A percentile compares a stretch with the other conserved stretches of the same genome.
Conservation (phyloP, 1,284 basidiomycete species). For the Thecaphora frezii region DNA sequence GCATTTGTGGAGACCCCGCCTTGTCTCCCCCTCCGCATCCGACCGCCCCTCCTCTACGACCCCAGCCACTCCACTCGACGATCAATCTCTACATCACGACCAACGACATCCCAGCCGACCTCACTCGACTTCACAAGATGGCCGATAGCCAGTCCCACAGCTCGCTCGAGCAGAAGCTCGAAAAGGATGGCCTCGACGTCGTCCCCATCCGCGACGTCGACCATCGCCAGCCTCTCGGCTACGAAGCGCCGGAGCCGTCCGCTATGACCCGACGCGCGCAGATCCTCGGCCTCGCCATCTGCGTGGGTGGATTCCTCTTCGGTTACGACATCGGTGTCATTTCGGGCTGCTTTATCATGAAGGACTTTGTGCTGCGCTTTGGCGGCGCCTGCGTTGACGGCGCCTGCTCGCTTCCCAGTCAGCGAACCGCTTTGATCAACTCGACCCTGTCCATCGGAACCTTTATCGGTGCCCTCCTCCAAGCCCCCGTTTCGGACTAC, state of each 20-base stretch:
- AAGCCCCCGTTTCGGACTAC: slow-evolving; percentile 64
- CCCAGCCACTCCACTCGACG: too few relatives aligned
- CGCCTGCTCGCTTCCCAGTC: slow-evolving; percentile 25
- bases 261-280: slow-evolving; percentile 30
- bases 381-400: slow-evolving; percentile 21
- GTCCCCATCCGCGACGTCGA: slow-evolving; percentile 23
- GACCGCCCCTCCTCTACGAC: too few relatives aligned
- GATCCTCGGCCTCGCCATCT: slow-evolving; percentile 34
- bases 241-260: slow-evolving; percentile 32
- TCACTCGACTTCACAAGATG: background rate
- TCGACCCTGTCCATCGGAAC: slow-evolving; percentile 74
- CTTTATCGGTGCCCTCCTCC: slow-evolving; percentile 67
- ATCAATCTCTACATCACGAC: too few relatives aligned
- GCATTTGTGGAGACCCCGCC: too few relatives aligned
- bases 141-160: background rate
- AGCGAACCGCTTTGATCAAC: slow-evolving; percentile 68
- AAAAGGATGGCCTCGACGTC: slow-evolving; percentile 27
- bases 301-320: slow-evolving; percentile 38
- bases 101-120: too few relatives aligned
- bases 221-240: slow-evolving; percentile 19
- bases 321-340: slow-evolving; percentile 45
- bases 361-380: slow-evolving; percentile 34
- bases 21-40: too few relatives aligned
- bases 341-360: slow-evolving; percentile 42
- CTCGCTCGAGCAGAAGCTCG: slow-evolving; percentile 14